phyloP scores from a whole-genome alignment of 202 grass and related monocot genomes.

The Schoenoplectus triqueter region DNA sequence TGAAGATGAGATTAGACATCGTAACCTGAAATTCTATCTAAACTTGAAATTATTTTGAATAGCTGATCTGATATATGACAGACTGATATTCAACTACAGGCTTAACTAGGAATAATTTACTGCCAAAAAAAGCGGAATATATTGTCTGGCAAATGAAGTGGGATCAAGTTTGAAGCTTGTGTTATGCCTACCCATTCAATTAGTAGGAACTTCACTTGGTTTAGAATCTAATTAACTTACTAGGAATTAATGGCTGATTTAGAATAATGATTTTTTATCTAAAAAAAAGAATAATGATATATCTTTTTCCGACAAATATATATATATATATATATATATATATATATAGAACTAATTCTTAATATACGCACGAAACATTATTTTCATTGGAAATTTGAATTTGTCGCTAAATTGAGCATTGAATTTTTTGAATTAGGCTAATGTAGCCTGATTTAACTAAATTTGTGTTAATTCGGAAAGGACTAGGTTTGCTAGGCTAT shows the following conservation, averaged over 20 bases:
- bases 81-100: not conserved
- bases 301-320: no score
- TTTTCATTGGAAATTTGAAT: no score
- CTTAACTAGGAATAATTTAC: not conserved
- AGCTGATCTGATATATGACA: not conserved
- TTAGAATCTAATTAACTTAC: not conserved
- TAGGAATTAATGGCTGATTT: not conserved
- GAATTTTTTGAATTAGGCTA: no score
- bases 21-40: constrained; percentile 8
- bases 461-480: no score
- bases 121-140: not conserved
- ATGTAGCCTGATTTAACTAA: no score
- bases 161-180: not conserved
- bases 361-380: no score
- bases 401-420: no score
- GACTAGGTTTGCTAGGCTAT: no score
- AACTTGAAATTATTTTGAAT: not conserved
- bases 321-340: no score
- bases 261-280: not conserved
- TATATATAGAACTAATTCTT: no score
- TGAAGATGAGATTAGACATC: constrained; percentile 1
- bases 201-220: not conserved
- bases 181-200: not conserved
- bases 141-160: not conserved
- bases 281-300: no score